Percentiles rank a stretch among this genome's conserved stretches.
These are phyloP conservation scores for Lyophyllum atratum DNA, from an alignment of 768 basidiomycete species.

Conservation along the genomic window DNA sequence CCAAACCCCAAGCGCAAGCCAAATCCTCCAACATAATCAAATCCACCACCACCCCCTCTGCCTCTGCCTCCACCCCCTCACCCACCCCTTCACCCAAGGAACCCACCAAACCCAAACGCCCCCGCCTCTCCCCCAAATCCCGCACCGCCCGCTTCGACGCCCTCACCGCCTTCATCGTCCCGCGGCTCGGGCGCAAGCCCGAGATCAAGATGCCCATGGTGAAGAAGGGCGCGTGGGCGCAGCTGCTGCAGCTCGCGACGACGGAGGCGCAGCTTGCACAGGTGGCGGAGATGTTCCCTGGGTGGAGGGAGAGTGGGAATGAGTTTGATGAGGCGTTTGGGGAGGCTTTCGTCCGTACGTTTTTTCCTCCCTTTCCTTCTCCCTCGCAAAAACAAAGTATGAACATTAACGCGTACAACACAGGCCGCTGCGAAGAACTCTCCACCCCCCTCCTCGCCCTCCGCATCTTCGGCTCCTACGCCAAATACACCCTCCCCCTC, in stretches of 20 bases:
- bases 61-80: background rate
- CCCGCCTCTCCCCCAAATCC: background rate
- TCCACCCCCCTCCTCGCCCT: slow-evolving; percentile 57
- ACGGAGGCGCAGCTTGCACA: slow-evolving; percentile 50
- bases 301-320: slow-evolving; percentile 47
- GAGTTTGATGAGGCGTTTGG: slow-evolving; percentile 39
- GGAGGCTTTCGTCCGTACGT: slow-evolving; percentile 59
- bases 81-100: background rate
- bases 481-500: slow-evolving; percentile 60
- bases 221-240: slow-evolving; percentile 48
- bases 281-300: slow-evolving; percentile 48
- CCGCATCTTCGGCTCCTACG: slow-evolving; percentile 59
- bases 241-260: slow-evolving; percentile 51
- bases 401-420: background rate
- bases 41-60: background rate
- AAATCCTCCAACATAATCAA: background rate
- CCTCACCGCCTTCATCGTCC: slow-evolving; percentile 6
- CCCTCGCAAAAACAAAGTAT: background rate
- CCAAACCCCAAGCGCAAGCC: too few relatives aligned
- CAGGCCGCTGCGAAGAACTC: slow-evolving; percentile 67
- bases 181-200: slow-evolving; percentile 41
- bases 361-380: background rate
- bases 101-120: background rate
- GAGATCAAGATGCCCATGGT: slow-evolving; percentile 34
- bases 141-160: background rate